phyloP scores from a whole-genome alignment of 2,329 filamentous ascomycete genomes.

The Colletotrichum viniferum region DNA sequence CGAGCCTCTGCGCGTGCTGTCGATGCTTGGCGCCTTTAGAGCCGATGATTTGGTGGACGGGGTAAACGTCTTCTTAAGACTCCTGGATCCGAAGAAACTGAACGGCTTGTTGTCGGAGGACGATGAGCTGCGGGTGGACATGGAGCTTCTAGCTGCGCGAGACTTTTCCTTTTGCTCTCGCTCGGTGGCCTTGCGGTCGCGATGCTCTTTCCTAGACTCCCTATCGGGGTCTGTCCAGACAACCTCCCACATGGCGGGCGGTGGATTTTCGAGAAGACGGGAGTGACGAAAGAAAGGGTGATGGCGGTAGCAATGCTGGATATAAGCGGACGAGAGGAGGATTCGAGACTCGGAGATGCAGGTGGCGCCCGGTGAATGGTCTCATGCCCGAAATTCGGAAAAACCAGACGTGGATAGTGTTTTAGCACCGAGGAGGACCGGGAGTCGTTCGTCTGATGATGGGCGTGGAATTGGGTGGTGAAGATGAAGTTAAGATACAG shows the following conservation, averaged over 20 bases:
- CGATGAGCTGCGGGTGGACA: slow-evolving; percentile 48
- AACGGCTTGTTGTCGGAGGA: slow-evolving; percentile 45
- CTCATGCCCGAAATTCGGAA: not conserved
- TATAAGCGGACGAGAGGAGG: not conserved
- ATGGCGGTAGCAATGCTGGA: not conserved
- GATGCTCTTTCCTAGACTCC: slow-evolving; percentile 58
- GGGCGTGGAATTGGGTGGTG: not conserved
- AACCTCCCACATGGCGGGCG: slow-evolving; percentile 60
- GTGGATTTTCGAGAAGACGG: not conserved
- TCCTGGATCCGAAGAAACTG: slow-evolving; percentile 47
- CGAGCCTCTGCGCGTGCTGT: slow-evolving; percentile 15
- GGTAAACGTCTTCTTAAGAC: slow-evolving; percentile 35
- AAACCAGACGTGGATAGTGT: not conserved
- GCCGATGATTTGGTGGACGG: slow-evolving; percentile 23
- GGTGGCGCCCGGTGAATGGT: not conserved
- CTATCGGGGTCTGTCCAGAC: slow-evolving; percentile 61
- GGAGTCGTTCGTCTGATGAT: not conserved
- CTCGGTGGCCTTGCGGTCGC: slow-evolving; percentile 51
- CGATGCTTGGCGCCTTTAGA: slow-evolving; percentile 5
- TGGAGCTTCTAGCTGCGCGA: slow-evolving; percentile 35
- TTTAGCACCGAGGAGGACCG: not conserved
- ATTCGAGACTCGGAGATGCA: not conserved
- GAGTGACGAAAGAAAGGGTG: not conserved
- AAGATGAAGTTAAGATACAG: slow-evolving; percentile 11
- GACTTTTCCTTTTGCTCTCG: slow-evolving; percentile 35